These are phyloP conservation scores for Cryptococcus sp. DNA, from an alignment of 1,284 basidiomycete species.

Conservation along the genomic window DNA sequence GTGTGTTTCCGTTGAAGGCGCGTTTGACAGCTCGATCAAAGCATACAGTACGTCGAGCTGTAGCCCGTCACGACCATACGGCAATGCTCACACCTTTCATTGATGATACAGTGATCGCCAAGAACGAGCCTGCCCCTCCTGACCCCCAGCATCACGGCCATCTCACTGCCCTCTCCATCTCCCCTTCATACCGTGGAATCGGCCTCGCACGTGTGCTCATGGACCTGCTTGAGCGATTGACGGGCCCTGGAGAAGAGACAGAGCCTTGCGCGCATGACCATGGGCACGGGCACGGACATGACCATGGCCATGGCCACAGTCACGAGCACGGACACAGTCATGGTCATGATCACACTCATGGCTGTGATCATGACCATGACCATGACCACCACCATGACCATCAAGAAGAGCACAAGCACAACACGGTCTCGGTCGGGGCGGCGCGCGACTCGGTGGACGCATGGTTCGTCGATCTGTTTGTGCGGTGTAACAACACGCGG, in stretches of 20 bases:
- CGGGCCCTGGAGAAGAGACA: conserved; percentile 7
- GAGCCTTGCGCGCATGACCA: not conserved
- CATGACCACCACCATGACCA: not conserved
- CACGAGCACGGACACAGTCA: not conserved
- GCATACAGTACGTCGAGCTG: conserved; percentile 40
- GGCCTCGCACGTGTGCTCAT: conserved; percentile 48
- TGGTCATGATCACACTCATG: conserved; percentile 6
- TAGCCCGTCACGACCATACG: not conserved
- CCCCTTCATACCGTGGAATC: conserved; percentile 40
- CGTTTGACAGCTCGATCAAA: conserved; percentile 27
- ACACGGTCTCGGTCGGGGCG: not conserved
- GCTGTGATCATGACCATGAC: not conserved
- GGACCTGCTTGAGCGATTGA: conserved; percentile 43
- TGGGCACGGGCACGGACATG: not conserved
- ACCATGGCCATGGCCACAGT: conserved; percentile 6
- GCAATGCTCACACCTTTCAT: not conserved
- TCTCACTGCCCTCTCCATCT: conserved; percentile 48
- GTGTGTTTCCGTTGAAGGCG: conserved; percentile 32
- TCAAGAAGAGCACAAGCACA: conserved; percentile 5
- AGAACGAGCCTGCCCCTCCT: conserved; percentile 48
- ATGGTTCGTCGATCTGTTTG: conserved; percentile 51
- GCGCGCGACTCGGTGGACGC: conserved; percentile 40
- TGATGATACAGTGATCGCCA: conserved; percentile 42
- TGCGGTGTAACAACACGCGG: conserved; percentile 48
- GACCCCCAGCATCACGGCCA: conserved; percentile 49